These are phyloP conservation scores for Vinca major DNA, from an alignment of 305 asterid species.

Conservation along the genomic window DNA sequence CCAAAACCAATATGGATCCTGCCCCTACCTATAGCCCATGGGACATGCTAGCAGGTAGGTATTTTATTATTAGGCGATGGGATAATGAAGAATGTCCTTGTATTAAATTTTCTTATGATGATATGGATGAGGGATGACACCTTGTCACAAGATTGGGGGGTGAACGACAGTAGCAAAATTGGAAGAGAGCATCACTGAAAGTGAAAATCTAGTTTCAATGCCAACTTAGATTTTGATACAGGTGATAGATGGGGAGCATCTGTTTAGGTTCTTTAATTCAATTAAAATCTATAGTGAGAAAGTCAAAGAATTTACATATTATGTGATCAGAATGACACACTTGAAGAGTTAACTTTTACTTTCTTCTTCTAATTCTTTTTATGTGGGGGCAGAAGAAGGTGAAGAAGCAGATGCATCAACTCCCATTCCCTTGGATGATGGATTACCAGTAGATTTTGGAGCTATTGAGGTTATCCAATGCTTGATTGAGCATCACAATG, in stretches of 20 bases:
- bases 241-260: not conserved
- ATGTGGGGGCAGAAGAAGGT: slow-evolving; percentile 32
- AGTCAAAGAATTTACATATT: not conserved
- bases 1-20: slow-evolving; percentile 26
- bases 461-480: slow-evolving; percentile 72
- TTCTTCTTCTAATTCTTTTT: not conserved
- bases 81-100: not conserved
- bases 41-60: slow-evolving; percentile 54
- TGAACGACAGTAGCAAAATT: not conserved
- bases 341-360: not conserved
- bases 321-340: not conserved
- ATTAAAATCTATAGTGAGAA: not conserved
- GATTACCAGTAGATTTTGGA: slow-evolving; percentile 42
- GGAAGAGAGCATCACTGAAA: not conserved
- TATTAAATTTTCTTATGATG: too few relatives aligned
- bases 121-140: not conserved
- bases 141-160: not conserved
- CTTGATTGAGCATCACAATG: slow-evolving; percentile 64
- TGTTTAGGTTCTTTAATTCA: not conserved
- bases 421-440: slow-evolving; percentile 66
- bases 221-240: not conserved
- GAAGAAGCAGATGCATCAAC: slow-evolving; percentile 58
- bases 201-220: not conserved
- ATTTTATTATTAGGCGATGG: not conserved
- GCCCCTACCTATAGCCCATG: slow-evolving; percentile 31